Percentiles rank a stretch among this genome's conserved stretches.
phyloP scores from a whole-genome alignment of 148 eudicot genomes.

The Suaeda aralocaspica region DNA sequence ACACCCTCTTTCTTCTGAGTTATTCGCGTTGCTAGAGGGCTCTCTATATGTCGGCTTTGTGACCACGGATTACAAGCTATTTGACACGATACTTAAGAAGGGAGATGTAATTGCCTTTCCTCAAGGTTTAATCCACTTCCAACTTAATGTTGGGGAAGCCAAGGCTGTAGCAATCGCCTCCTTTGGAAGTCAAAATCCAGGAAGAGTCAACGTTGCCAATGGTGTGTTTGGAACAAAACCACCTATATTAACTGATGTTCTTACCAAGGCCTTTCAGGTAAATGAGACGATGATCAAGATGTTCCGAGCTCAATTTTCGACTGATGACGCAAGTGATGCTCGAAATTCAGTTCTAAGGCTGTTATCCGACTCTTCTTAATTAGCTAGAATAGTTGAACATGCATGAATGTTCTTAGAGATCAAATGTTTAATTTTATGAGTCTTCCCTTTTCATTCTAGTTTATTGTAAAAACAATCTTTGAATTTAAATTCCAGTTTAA shows the following conservation, averaged over 20 bases:
- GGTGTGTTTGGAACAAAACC: constrained; percentile 22
- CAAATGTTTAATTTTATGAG: too few species aligned
- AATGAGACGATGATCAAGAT: constrained; percentile 6
- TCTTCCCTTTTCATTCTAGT: too few species aligned
- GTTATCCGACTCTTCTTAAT: too few species aligned
- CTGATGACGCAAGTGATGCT: too few species aligned
- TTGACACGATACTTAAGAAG: neutral
- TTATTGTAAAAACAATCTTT: too few species aligned
- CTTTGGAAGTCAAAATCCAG: constrained; percentile 26
- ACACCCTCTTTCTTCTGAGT: constrained; percentile 21
- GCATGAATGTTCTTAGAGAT: too few species aligned
- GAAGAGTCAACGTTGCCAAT: constrained; percentile 8
- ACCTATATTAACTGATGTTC: constrained; percentile 21
- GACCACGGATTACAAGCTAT: constrained; percentile 20
- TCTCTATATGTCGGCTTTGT: constrained; percentile 29
- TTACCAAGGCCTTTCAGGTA: constrained; percentile 20
- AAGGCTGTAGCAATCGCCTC: constrained; percentile 22
- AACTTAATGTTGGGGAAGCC: constrained; percentile 17
- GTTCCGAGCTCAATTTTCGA: constrained; percentile 14
- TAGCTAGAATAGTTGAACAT: too few species aligned
- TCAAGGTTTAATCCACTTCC: constrained; percentile 24
- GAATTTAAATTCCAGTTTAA: too few species aligned
- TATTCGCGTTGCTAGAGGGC: constrained; percentile 15
- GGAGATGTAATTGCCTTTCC: neutral
- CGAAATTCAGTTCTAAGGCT: too few species aligned